Base-by-base conservation (phyloP, 2,329 filamentous ascomycete genomes). In the Neonectria punicea region DNA sequence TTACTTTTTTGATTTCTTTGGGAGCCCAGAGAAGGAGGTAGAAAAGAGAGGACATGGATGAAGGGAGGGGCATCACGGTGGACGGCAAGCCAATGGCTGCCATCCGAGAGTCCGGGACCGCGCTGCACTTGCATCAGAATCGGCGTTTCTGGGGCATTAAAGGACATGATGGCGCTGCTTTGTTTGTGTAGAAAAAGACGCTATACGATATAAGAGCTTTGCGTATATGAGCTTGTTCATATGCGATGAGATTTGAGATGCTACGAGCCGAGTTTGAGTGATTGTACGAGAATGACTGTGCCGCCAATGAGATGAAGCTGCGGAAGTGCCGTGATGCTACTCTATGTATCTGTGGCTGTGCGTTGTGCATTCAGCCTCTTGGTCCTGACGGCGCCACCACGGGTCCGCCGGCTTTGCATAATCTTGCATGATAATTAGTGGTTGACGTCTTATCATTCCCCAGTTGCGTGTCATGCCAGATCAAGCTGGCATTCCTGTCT, bases 121-220 rank as follows among this genome's bases (percentile, higher is more conserved):
- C 67, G 70, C 67, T 70, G 63, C 63, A 63, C 70, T 73, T 74
- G 72, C 72, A 74, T 74, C 72, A 74, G 72, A 74, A 70, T 69
- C 64, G 72, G 72, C 72, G 72, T 74, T 74, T 67, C 70, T 53
- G 72, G 72, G 72, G 71, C 68, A 70, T 73, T 53, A 71, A 70
- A 73, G 68, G 72, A 71, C 67, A 73, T 70, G 72, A 73, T 72
- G 72, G 70, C 64, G 69, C 70, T 72, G 69, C 69, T 63, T 63
- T 70, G 49, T 63, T 65, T 71, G 65, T 69, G 34, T 63, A 63
- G 61, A 63, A 59, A 56, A 59, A 63, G 53, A 16, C 30, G 34
- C 49, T 58, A 63, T 59, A 54, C 28, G 60, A 63, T 32, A 55
- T 32, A 55, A 39, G 59, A 62, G 16, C 36, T 51, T 51, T 51